These are phyloP conservation scores for Austroboletus festivus DNA, from an alignment of 768 basidiomycete genomes.

Conservation along the genomic window DNA sequence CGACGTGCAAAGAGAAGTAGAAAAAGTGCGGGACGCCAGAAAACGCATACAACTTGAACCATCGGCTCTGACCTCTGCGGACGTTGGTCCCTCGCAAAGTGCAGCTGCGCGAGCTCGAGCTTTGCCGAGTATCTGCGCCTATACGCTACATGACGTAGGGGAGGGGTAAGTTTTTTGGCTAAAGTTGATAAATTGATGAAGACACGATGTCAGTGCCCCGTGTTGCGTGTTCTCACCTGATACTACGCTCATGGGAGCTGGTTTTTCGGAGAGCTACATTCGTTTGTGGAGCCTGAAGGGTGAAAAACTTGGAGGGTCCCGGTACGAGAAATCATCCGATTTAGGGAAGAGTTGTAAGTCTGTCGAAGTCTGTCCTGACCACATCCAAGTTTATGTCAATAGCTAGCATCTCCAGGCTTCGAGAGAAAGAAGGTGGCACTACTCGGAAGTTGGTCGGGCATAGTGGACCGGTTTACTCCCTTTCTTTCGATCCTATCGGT, in stretches of 20 bases:
- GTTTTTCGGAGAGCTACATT: conserved; percentile 94
- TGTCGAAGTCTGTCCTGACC: background rate
- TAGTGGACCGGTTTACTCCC: conserved; percentile 92
- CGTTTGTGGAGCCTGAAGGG: conserved; percentile 94
- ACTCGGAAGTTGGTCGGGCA: conserved; percentile 97
- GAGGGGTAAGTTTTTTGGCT: conserved; percentile 67
- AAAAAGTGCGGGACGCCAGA: conserved; percentile 81
- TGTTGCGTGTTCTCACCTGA: conserved; percentile 89
- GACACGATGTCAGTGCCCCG: conserved; percentile 54
- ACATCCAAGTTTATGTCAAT: conserved; percentile 2
- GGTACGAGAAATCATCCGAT: conserved; percentile 70
- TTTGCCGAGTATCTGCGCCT: conserved; percentile 90
- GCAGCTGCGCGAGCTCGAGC: conserved; percentile 53
- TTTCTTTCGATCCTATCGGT: conserved; percentile 87
- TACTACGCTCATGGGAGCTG: conserved; percentile 88
- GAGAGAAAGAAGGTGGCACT: conserved; percentile 73
- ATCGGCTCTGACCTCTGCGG: conserved; percentile 53
- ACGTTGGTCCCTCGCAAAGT: conserved; percentile 58
- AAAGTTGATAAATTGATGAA: conserved; percentile 7
- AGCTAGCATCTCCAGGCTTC: conserved; percentile 59
- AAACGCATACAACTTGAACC: conserved; percentile 92
- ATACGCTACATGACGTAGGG: conserved; percentile 91
- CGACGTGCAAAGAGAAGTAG: conserved; percentile 90
- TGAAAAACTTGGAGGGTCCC: conserved; percentile 74
- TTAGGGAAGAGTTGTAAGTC: conserved; percentile 68